Base-by-base conservation (phyloP, 176 grass and related monocot species). In the Carex littledalei region DNA sequence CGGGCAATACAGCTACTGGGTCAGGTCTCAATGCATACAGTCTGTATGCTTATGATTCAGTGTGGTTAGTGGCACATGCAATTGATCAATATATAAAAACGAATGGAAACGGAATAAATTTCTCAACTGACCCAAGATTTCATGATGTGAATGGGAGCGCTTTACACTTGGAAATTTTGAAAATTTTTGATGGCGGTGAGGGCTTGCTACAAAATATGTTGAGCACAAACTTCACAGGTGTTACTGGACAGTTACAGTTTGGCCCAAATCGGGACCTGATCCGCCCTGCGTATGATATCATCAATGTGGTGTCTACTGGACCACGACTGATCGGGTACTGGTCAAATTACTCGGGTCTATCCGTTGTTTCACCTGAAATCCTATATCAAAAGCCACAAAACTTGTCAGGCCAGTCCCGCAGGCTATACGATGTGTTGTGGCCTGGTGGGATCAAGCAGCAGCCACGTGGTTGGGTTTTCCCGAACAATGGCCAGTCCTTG, bases 21-120 rank as follows among this genome's bases (percentile, higher is more conserved):
- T 86, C 61, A 78, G 67, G 80, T 16, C 86, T 97, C 72, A 97
- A 91, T 52, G 86, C 89, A 1, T 97, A 97, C 69, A 86, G 89
- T 58, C 84, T 93, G 78, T 97, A 93, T 85, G 94, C 94, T 79
- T 97, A 97, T 88, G 91, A 97, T 72, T 88, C 89, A 7, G 86
- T 97, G 85, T 97, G 94, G 94, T 60, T 83, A 4, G 78, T 90
- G 86, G 94, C 94, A 71, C 89, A 1, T 91, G 94, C 91, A 66
- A 87, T 97, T 22, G 81, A 97, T 84, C 76, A 81, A 78, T 75
- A 90, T 85, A 83, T 97, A 18, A 83, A 81, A 60, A 52, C 35
- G 1, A 87, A 65, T 9, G 86, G 87, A 17, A 81, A 88, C 47
- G 71, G 79, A 69, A 86, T 93, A 15, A 90, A 66, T 73, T 97